Conservation (phyloP, 495 filamentous ascomycete species). For the Rostrohypoxylon terebratum region DNA sequence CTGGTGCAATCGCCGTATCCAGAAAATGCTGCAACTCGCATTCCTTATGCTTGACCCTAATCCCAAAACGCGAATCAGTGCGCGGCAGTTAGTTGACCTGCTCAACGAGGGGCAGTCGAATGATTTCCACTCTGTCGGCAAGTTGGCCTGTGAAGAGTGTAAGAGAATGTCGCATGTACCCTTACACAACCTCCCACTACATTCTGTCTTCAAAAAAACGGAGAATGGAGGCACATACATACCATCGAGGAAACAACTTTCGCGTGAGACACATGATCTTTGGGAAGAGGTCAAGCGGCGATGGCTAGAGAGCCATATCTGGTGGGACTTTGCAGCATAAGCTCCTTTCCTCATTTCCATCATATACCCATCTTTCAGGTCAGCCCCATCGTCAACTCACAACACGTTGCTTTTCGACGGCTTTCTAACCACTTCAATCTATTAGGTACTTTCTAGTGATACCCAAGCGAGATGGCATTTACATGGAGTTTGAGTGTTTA, state of each 20-base stretch:
- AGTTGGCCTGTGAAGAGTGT: background rate
- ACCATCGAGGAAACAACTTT: background rate
- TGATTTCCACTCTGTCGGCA: background rate
- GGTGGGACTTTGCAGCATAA: background rate
- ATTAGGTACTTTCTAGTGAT: background rate
- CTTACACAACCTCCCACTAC: background rate
- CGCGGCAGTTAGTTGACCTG: background rate
- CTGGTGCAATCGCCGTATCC: background rate
- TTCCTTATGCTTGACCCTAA: conserved; percentile 12
- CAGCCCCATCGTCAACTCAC: background rate
- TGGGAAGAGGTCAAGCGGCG: conserved; percentile 11
- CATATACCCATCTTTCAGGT: background rate
- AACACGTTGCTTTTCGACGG: background rate
- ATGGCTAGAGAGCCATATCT: background rate
- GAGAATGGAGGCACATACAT: background rate
- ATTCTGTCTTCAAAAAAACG: conserved; percentile 4
- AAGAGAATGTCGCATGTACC: background rate
- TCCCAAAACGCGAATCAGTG: background rate
- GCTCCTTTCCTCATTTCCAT: background rate
- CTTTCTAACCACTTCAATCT: background rate
- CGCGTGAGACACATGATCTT: background rate
- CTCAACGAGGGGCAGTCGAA: too few species aligned
- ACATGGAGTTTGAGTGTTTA: background rate
- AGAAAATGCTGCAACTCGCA: conserved; percentile 9
- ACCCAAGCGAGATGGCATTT: background rate